phyloP scores from a whole-genome alignment of 768 basidiomycete genomes.

The Dendrothele bispora region DNA sequence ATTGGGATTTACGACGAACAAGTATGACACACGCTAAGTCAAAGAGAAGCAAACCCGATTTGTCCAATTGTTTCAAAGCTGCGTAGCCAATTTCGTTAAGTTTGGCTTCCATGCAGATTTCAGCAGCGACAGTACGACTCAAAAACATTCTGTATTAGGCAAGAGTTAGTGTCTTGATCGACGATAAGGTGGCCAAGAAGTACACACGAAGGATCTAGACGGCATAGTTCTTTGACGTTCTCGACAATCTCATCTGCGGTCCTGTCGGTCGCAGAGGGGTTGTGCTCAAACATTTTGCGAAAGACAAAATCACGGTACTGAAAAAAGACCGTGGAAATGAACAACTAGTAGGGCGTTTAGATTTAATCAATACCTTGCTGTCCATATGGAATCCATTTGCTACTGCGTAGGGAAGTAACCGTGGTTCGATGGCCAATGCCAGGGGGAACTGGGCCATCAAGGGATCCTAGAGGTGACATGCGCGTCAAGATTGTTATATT shows the following conservation, averaged over 20 bases:
- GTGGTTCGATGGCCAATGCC: slow-evolving; percentile 74
- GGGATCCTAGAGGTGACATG: slow-evolving; percentile 55
- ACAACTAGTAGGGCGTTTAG: slow-evolving; percentile 7
- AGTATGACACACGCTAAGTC: slow-evolving; percentile 53
- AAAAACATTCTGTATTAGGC: slow-evolving; percentile 66
- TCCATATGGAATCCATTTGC: slow-evolving; percentile 80
- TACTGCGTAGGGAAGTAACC: slow-evolving; percentile 68
- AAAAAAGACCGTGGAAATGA: slow-evolving; percentile 4
- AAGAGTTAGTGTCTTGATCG: slow-evolving; percentile 6
- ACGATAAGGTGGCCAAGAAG: neutral
- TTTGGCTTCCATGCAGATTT: slow-evolving; percentile 81
- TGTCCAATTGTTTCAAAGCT: slow-evolving; percentile 68
- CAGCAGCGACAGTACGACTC: slow-evolving; percentile 79
- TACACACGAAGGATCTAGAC: slow-evolving; percentile 64
- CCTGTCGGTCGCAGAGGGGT: slow-evolving; percentile 45
- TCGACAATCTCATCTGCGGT: slow-evolving; percentile 62
- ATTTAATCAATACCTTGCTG: slow-evolving; percentile 50
- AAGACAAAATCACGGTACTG: slow-evolving; percentile 87
- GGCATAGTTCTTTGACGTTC: slow-evolving; percentile 72
- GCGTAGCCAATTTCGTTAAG: slow-evolving; percentile 66
- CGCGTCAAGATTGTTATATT: slow-evolving; percentile 7
- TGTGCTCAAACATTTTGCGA: slow-evolving; percentile 80
- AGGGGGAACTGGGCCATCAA: slow-evolving; percentile 78
- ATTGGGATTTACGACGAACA: neutral
- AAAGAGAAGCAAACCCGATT: slow-evolving; percentile 65